Evolutionary conservation across 495 filamentous ascomycete species (phyloP), one percentile per base, ranked within the genome.

Genomic region (Beverwykella pulmonaria): DNA sequence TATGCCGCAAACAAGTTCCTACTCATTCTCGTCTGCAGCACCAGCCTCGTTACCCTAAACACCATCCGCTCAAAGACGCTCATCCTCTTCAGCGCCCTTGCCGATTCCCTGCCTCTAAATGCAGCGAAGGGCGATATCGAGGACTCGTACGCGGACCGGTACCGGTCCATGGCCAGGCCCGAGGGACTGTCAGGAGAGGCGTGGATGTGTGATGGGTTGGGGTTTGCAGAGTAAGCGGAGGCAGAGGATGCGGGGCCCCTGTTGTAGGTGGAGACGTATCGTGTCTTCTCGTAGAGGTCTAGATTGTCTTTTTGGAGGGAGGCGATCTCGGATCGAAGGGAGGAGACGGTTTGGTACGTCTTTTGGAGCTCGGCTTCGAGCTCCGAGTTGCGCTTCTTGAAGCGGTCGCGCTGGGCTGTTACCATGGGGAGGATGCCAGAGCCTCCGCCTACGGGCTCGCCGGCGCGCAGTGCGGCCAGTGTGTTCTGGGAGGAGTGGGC

Each of bases 361-460:
- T 94, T 92, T 7, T 91, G 91, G 20, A 98, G 82, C 71, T 98
- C 93, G 52, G 91, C 86, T 75, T 98, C 95, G 47, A 99, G 85
- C 73, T 98, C 91, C 1, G 87, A 77, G 64, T 96, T 98, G 69
- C 92, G 89, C 82, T 96, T 91, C 82, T 97, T 98, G 84, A 99
- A 99, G 46, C 94, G 90, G 77, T 99, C 94, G 64, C 94, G 88
- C 76, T 99, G 94, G 20, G 94, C 94, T 52, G 94, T 95, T 61
- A 99, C 88, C 94, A 99, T 99, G 26, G 95, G 94, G 26, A 99
- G 81, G 63, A 99, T 96, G 20, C 92, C 92, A 1, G 90, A 91
- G 27, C 92, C 91, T 54, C 90, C 91, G 9, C 92, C 91, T 17
- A 89, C 84, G 9, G 88, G 80, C 70, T 93, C 90, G 7, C 89